These are phyloP conservation scores for Leccinum uliginosum DNA, from an alignment of 768 basidiomycete genomes.

Conservation along the genomic window DNA sequence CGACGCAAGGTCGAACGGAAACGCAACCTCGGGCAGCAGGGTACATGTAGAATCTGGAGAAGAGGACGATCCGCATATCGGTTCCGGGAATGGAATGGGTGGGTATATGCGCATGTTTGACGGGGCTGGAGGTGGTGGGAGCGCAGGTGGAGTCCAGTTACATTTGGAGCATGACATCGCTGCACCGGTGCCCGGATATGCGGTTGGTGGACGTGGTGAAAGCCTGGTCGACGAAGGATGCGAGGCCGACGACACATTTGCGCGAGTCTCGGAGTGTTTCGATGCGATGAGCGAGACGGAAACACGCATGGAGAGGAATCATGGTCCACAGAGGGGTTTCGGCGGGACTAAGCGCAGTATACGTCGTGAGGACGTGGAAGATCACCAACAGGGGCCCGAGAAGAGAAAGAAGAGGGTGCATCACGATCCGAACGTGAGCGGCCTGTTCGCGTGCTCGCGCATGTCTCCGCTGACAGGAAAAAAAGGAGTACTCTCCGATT, in stretches of 20 bases:
- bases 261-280: slow-evolving; percentile 5
- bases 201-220: neutral
- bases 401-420: slow-evolving; percentile 17
- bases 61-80: neutral
- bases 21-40: neutral
- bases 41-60: slow-evolving; percentile 5
- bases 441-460: neutral
- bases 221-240: neutral
- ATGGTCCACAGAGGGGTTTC: neutral
- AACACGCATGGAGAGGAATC: slow-evolving; percentile 1
- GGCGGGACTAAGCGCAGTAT: slow-evolving; percentile 14
- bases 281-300: slow-evolving; percentile 9
- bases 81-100: slow-evolving; percentile 3
- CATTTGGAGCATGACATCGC: slow-evolving; percentile 9
- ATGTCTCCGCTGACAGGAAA: neutral
- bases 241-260: slow-evolving; percentile 6
- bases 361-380: slow-evolving; percentile 12
- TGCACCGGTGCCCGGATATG: slow-evolving; percentile 20
- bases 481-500: slow-evolving; percentile 19
- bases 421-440: slow-evolving; percentile 19
- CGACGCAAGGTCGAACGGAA: neutral
- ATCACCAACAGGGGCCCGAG: slow-evolving; percentile 3
- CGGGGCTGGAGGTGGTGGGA: neutral
- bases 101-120: slow-evolving; percentile 26
- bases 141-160: neutral